phyloP scores from a whole-genome alignment of 768 basidiomycete genomes.

The Agrocybe chaxingu region DNA sequence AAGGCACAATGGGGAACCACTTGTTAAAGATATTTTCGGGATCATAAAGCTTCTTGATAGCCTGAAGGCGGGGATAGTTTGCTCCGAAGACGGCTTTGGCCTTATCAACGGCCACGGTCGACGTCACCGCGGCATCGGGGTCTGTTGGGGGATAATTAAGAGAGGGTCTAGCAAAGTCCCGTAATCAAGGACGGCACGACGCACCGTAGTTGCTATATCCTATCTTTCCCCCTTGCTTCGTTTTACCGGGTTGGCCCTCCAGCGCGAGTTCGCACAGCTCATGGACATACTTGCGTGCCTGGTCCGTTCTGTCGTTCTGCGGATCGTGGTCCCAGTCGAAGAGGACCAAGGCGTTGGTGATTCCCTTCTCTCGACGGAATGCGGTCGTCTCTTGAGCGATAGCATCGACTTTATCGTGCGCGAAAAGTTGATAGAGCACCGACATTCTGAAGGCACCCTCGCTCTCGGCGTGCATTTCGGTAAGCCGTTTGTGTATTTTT shows the following conservation, averaged over 20 bases:
- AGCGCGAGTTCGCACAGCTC: constrained; percentile 26
- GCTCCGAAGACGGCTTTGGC: constrained; percentile 29
- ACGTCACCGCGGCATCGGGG: constrained; percentile 1
- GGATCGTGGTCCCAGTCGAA: constrained; percentile 30
- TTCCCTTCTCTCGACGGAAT: constrained; percentile 30
- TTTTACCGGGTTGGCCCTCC: constrained; percentile 19
- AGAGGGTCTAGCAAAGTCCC: too few species aligned
- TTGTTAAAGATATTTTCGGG: constrained; percentile 38
- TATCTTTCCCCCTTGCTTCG: constrained; percentile 20
- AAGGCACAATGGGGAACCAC: constrained; percentile 39
- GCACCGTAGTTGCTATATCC: constrained; percentile 45
- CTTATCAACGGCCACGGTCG: constrained; percentile 16
- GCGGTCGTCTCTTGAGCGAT: constrained; percentile 30
- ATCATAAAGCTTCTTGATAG: constrained; percentile 38
- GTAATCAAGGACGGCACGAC: background rate
- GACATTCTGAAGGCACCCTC: constrained; percentile 17
- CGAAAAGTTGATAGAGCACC: constrained; percentile 37
- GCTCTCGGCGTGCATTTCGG: constrained; percentile 16
- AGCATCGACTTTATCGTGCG: constrained; percentile 31
- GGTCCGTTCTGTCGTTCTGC: constrained; percentile 20
- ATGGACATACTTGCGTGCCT: constrained; percentile 24
- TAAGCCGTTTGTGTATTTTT: constrained; percentile 22
- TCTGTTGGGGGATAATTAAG: background rate
- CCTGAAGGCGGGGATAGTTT: constrained; percentile 34
- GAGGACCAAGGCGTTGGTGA: constrained; percentile 22